These are phyloP conservation scores for Pichia ethanolica DNA, from an alignment of 805 yeast species.

Conservation along the genomic window DNA sequence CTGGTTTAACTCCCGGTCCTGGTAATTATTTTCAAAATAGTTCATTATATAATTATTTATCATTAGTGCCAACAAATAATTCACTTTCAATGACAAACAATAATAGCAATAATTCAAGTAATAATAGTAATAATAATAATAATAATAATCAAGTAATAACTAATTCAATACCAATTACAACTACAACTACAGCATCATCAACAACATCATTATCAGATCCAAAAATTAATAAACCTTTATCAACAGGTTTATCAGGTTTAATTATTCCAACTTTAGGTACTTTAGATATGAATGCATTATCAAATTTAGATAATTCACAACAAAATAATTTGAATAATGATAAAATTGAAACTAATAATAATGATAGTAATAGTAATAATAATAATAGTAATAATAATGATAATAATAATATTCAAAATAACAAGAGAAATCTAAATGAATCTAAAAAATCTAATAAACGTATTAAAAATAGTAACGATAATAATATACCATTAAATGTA, in stretches of 20 bases:
- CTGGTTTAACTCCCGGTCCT: slow-evolving; percentile 68
- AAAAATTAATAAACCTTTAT: neutral
- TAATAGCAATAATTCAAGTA: neutral
- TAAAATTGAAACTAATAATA: neutral
- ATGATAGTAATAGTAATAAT: too few species aligned
- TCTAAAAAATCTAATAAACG: too few species aligned
- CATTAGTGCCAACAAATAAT: slow-evolving; percentile 17
- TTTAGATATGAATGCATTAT: neutral
- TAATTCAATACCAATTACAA: neutral
- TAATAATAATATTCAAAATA: too few species aligned
- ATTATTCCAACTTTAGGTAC: slow-evolving; percentile 1
- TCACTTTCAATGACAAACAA: neutral
- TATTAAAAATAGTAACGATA: too few species aligned
- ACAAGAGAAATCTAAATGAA: too few species aligned
- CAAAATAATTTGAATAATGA: neutral
- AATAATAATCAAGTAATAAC: neutral
- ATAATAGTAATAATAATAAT: neutral
- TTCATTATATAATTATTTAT: slow-evolving; percentile 15
- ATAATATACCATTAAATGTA: too few species aligned
- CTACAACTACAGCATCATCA: neutral
- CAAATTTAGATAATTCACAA: neutral
- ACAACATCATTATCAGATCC: neutral
- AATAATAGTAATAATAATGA: too few species aligned
- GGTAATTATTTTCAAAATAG: slow-evolving; percentile 17
- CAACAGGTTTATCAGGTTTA: slow-evolving; percentile 5